phyloP scores from a whole-genome alignment of 2,329 filamentous ascomycete genomes.

The Cytospora paraplurivora region DNA sequence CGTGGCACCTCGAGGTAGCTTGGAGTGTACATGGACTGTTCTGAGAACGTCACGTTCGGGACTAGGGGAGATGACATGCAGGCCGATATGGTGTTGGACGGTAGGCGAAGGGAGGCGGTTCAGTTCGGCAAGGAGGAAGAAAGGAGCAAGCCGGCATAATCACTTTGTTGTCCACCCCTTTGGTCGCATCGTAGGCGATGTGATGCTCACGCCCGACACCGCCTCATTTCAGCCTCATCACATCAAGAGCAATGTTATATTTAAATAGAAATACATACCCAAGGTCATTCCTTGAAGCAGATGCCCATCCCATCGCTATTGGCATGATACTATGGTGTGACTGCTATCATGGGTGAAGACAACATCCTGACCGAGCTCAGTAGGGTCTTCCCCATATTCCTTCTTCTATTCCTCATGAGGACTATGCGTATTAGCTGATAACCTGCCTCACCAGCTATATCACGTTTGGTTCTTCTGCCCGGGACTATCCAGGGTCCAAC shows the following conservation, averaged over 20 bases:
- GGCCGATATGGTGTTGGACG: slow-evolving; percentile 12
- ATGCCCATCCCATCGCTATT: background rate
- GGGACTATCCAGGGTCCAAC: too few relatives aligned
- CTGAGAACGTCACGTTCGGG: background rate
- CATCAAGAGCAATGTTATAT: slow-evolving; percentile 19
- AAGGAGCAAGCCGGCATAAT: background rate
- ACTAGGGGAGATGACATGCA: slow-evolving; percentile 4
- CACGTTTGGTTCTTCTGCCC: too few relatives aligned
- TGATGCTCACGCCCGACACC: slow-evolving; percentile 2
- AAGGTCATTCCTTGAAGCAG: slow-evolving; percentile 24
- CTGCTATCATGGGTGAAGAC: too few relatives aligned
- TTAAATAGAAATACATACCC: slow-evolving; percentile 26
- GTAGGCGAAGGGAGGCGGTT: background rate
- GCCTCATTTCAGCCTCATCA: slow-evolving; percentile 12
- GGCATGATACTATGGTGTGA: too few relatives aligned
- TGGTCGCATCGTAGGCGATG: slow-evolving; percentile 5
- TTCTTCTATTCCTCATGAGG: too few relatives aligned
- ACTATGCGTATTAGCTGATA: too few relatives aligned
- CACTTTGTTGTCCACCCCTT: background rate
- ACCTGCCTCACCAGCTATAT: too few relatives aligned
- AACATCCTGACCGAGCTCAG: too few relatives aligned
- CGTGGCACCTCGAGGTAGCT: background rate
- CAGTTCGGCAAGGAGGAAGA: background rate
- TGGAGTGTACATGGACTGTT: background rate
- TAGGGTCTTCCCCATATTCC: too few relatives aligned